phyloP scores from a whole-genome alignment of 23 red algal species.

The Gracilaria vermiculophylla region DNA sequence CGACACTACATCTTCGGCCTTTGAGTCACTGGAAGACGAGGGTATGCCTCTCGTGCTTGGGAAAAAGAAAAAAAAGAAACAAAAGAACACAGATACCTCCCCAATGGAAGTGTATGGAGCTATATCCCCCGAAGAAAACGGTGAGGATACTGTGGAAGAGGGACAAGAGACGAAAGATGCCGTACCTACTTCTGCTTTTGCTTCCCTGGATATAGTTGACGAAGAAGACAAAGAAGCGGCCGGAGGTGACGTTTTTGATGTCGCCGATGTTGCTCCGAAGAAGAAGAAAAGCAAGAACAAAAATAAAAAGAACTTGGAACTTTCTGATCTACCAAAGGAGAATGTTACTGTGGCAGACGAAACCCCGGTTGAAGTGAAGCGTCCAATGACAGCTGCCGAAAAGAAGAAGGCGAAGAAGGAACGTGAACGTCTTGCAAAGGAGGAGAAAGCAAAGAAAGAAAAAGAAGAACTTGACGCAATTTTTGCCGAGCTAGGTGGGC shows the following conservation, averaged over 20 bases:
- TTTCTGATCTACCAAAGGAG: constrained; percentile 7
- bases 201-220: not conserved
- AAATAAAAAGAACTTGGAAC: constrained; percentile 35
- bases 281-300: constrained; percentile 59
- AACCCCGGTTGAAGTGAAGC: not conserved
- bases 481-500: constrained; percentile 34
- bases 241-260: not conserved
- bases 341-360: not conserved
- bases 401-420: constrained; percentile 79
- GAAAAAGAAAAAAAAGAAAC: constrained; percentile 76
- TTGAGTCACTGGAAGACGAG: not conserved
- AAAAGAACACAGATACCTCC: constrained; percentile 36
- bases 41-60: constrained; percentile 34
- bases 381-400: constrained; percentile 59
- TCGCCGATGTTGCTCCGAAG: not conserved
- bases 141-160: not conserved
- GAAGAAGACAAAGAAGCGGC: not conserved
- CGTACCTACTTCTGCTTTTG: constrained; percentile 17
- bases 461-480: constrained; percentile 76
- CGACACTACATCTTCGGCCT: not conserved
- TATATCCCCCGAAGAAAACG: not conserved
- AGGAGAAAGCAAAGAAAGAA: constrained; percentile 63
- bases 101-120: constrained; percentile 6
- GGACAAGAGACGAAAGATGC: not conserved
- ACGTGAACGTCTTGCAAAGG: constrained; percentile 56